Conservation (phyloP, 2,329 filamentous ascomycete genomes). For the Penicillium sp. region DNA sequence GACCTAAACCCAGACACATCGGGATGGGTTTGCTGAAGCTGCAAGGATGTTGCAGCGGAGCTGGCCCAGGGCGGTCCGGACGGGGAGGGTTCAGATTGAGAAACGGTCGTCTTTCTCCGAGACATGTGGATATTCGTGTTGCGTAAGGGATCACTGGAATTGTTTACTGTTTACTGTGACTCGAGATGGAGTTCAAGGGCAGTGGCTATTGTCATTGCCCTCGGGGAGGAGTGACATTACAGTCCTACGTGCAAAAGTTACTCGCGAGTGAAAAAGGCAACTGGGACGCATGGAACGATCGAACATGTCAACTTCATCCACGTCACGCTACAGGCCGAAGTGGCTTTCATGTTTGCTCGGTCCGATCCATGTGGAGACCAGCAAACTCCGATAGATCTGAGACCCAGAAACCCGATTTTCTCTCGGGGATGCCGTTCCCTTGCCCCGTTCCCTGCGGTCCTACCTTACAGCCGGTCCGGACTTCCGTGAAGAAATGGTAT, state of each 20-base stretch:
- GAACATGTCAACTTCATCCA: background rate
- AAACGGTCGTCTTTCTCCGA: conserved; percentile 7
- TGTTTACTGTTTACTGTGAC: background rate
- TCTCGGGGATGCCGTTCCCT: conserved; percentile 10
- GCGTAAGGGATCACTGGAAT: background rate
- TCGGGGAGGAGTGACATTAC: no score
- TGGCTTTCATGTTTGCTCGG: background rate
- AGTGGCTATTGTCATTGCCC: background rate
- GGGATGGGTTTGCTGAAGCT: conserved; percentile 9
- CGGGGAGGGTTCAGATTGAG: conserved; percentile 3
- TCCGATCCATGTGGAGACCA: background rate
- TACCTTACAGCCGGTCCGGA: conserved; percentile 6
- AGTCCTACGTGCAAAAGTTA: no score
- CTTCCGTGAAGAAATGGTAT: background rate
- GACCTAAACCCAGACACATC: conserved; percentile 6
- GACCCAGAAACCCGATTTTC: conserved; percentile 6
- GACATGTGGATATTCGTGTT: conserved; percentile 5
- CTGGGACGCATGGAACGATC: background rate
- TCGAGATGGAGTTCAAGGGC: background rate
- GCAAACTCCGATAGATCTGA: conserved; percentile 20
- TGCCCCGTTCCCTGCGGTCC: conserved; percentile 4
- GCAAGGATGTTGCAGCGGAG: conserved; percentile 15
- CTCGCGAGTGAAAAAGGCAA: background rate
- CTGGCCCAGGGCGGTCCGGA: conserved; percentile 10
- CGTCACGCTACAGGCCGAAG: background rate